Evolutionary conservation across 306 rosid genomes (phyloP).

Genomic region (Pyrus pyrifolia): DNA sequence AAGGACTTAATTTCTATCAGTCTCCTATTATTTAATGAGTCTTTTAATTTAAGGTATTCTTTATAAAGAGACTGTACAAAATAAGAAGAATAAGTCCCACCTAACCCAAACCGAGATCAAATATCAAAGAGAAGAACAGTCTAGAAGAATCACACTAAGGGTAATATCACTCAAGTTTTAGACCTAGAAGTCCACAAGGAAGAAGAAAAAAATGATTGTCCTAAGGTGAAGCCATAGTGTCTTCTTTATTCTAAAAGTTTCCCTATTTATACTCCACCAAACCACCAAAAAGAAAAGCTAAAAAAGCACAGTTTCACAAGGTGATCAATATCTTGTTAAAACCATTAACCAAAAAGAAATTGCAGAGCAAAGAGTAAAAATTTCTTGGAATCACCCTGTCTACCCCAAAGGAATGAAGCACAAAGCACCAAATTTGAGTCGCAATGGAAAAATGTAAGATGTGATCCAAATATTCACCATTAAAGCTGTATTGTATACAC

Average conservation of each 20-base stretch:
- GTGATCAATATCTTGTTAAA: not conserved
- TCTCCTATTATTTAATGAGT: too few species aligned
- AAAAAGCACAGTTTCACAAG: not conserved
- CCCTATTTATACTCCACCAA: not conserved
- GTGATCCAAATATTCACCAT: not conserved
- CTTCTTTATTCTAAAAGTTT: not conserved
- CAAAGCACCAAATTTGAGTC: not conserved
- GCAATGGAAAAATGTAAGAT: not conserved
- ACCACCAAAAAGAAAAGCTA: not conserved
- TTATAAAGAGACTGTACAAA: too few species aligned
- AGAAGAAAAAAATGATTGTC: too few species aligned
- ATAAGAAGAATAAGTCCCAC: not conserved
- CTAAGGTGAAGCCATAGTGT: not conserved
- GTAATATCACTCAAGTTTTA: too few species aligned
- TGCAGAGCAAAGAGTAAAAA: not conserved
- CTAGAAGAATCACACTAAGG: not conserved
- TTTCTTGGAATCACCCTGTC: not conserved
- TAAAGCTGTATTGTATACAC: not conserved
- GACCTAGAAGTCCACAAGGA: too few species aligned
- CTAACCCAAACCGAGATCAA: not conserved
- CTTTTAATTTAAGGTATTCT: too few species aligned
- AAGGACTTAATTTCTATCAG: too few species aligned
- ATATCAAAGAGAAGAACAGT: not conserved
- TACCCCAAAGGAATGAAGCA: not conserved
- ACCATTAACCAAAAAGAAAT: not conserved